Conservation (phyloP, 2,329 filamentous ascomycete species). For the Westerdykella aurantiaca region DNA sequence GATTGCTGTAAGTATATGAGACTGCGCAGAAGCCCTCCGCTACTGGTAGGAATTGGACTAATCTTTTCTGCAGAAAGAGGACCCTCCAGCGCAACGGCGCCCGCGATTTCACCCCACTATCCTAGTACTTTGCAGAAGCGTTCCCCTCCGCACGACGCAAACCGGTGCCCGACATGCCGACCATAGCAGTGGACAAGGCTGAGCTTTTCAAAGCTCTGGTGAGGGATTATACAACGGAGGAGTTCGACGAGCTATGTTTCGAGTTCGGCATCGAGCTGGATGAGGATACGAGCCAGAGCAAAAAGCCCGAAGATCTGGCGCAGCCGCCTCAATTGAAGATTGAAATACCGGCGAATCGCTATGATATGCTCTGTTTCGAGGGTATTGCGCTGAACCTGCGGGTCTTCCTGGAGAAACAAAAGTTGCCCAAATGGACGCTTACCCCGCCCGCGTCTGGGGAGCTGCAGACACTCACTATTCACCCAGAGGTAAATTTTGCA, state of each 20-base stretch:
- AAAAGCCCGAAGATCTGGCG: constrained; percentile 46
- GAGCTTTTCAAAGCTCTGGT: constrained; percentile 90
- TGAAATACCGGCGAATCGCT: constrained; percentile 91
- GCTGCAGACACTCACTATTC: constrained; percentile 74
- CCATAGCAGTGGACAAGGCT: constrained; percentile 93
- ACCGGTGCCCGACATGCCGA: constrained; percentile 66
- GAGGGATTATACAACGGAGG: constrained; percentile 83
- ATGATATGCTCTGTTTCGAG: constrained; percentile 95
- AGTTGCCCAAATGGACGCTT: constrained; percentile 74
- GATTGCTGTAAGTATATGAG: no score
- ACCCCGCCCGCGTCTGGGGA: constrained; percentile 66
- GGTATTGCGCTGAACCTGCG: constrained; percentile 94
- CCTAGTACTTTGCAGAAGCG: neutral
- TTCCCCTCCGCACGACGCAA: constrained; percentile 15
- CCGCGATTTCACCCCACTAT: constrained; percentile 18
- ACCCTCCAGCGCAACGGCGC: no score
- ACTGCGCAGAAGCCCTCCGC: no score
- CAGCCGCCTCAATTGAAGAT: constrained; percentile 94
- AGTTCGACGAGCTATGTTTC: constrained; percentile 97
- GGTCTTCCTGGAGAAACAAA: constrained; percentile 75
- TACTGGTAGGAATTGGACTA: no score
- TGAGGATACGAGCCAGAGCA: constrained; percentile 57
- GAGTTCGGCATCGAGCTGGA: constrained; percentile 98
- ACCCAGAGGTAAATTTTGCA: constrained; percentile 50
- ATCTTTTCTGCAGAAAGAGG: no score